phyloP scores from a whole-genome alignment of 2,329 filamentous ascomycete species.

The Purpureocillium takamizusanense region DNA sequence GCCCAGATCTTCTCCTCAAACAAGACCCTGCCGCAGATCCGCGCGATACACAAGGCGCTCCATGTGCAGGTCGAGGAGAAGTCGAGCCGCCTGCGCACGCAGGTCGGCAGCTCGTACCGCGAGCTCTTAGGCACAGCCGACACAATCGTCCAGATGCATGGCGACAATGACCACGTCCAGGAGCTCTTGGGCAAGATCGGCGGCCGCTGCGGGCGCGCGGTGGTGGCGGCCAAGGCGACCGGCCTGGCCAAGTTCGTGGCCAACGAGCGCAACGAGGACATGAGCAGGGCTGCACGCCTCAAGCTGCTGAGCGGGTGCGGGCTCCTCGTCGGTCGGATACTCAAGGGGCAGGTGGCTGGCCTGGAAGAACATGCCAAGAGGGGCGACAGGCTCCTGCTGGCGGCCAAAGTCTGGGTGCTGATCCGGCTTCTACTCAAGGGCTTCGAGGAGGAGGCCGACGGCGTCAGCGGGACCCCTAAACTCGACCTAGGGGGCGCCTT shows the following conservation, averaged over 20 bases:
- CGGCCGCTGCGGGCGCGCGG: conserved; percentile 63
- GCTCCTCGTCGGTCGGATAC: conserved; percentile 37
- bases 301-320: conserved; percentile 44
- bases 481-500: conserved; percentile 48
- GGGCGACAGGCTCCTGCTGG: conserved; percentile 45
- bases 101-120: conserved; percentile 66
- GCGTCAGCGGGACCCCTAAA: conserved; percentile 15
- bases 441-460: conserved; percentile 43
- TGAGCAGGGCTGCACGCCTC: conserved; percentile 30
- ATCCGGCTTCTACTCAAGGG: conserved; percentile 68
- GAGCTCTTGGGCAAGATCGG: conserved; percentile 63
- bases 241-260: conserved; percentile 42
- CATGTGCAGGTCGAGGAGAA: conserved; percentile 54
- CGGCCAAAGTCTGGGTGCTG: conserved; percentile 66
- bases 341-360: conserved; percentile 31
- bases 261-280: conserved; percentile 15
- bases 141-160: conserved; percentile 84
- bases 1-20: conserved; percentile 44
- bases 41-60: conserved; percentile 51
- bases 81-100: conserved; percentile 50
- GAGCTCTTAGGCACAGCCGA: conserved; percentile 88
- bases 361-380: conserved; percentile 20
- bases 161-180: conserved; percentile 68
- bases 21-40: conserved; percentile 54
- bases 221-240: conserved; percentile 56